Evolutionary conservation across 805 yeast genomes (phyloP), one percentile per base, ranked within the genome.

Genomic region (Candida suzukii): DNA sequence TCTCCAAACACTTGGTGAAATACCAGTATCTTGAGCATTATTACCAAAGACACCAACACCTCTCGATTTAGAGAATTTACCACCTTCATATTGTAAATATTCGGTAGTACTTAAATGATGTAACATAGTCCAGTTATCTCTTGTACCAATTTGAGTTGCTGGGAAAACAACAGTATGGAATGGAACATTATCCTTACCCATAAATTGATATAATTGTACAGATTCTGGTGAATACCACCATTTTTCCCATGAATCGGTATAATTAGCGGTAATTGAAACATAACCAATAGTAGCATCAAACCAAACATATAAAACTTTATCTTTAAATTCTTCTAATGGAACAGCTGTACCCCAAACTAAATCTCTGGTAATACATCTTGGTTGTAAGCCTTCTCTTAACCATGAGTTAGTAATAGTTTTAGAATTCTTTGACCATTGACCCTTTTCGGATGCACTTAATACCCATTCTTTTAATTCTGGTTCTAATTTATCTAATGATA

Each of bases 161-260:
- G 99, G 99, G 88, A 91, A 93, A 42, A 93, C 95, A 42, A 93
- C 99, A 1, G 96, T 84, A 61, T 93, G 99, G 87, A 93, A 93
- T 26, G 98, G 97, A 55, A 90, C 97, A 59, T 93, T 93, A 66
- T 93, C 99, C 64, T 93, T 93, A 66, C 99, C 99, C 99, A 93
- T 93, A 64, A 93, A 93, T 70, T 93, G 99, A 63, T 86, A 88
- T 51, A 93, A 70, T 50, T 84, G 67, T 48, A 93, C 96, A 47
- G 88, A 62, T 41, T 88, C 88, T n/a, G 96, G 95, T 57, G 84
- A 72, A 54, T 77, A 78, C 99, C 99, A 93, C 99, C 99, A 91
- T 52, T 77, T 60, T 54, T 74, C 67, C 98, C 98, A 91, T 40
- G 73, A 74, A 35, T 68, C 67, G 16, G 88, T 80, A 67, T 91